A percentile compares a stretch with the other conserved stretches of the same genome.
Conservation (phyloP, 192 early-diverging fungal genomes). For the Umbelopsis ramanniana region DNA sequence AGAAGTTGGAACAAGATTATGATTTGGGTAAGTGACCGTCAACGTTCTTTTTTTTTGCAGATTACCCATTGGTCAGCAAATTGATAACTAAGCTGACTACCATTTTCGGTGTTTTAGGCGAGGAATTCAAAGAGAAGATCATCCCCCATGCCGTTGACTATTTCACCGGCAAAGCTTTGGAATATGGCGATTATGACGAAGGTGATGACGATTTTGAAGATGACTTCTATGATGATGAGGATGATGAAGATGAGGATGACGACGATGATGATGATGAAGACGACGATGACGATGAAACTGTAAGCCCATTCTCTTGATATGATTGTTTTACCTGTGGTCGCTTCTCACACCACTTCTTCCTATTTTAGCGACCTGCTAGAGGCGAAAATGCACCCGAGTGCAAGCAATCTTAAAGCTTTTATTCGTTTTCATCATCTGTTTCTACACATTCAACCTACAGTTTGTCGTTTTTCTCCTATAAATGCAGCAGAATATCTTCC, state of each 20-base stretch:
- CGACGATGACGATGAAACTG: slow-evolving; percentile 68
- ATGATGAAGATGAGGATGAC: slow-evolving; percentile 53
- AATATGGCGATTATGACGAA: slow-evolving; percentile 72
- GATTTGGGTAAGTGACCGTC: slow-evolving; percentile 68
- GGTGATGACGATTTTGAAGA: slow-evolving; percentile 53
- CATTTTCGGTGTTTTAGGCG: slow-evolving; percentile 41
- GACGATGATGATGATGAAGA: slow-evolving; percentile 69
- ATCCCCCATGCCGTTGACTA: slow-evolving; percentile 96
- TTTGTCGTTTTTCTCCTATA: slow-evolving; percentile 22
- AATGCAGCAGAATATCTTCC: slow-evolving; percentile 21
- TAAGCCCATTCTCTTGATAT: slow-evolving; percentile 29
- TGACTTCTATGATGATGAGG: slow-evolving; percentile 67
- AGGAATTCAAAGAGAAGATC: slow-evolving; percentile 98
- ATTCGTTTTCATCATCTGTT: slow-evolving; percentile 4
- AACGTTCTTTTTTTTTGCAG: neutral
- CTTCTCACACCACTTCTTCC: neutral
- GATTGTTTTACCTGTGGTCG: slow-evolving; percentile 7
- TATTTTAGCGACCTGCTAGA: slow-evolving; percentile 46
- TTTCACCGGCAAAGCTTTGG: slow-evolving; percentile 97
- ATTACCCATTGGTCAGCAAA: slow-evolving; percentile 12
- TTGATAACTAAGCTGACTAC: slow-evolving; percentile 10
- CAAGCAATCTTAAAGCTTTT: slow-evolving; percentile 49
- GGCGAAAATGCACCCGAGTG: slow-evolving; percentile 63
- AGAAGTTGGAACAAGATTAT: slow-evolving; percentile 92
- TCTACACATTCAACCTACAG: slow-evolving; percentile 21